Percentiles rank a stretch among this genome's conserved stretches.
Evolutionary conservation across 176 grass and related monocot species (phyloP).

Genomic region (Oryza officinalis): DNA sequence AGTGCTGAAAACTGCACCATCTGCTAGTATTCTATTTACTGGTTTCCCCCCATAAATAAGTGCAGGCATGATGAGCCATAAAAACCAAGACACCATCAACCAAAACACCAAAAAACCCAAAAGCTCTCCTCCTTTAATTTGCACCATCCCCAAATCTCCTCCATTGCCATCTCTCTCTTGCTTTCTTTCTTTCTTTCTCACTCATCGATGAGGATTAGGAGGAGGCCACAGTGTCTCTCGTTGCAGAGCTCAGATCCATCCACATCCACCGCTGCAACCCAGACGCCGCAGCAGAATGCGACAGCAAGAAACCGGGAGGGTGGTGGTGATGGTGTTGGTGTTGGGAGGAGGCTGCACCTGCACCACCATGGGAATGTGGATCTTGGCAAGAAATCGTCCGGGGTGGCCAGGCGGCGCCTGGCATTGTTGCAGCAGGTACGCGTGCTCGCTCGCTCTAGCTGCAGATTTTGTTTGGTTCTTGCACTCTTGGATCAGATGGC

Average conservation of each 20-base stretch:
- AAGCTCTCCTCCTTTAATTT: slow-evolving; percentile 59
- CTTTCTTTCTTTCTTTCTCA: slow-evolving; percentile 23
- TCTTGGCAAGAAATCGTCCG: slow-evolving; percentile 47
- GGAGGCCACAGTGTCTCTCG: slow-evolving; percentile 52
- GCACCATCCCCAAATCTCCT: slow-evolving; percentile 67
- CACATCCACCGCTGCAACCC: slow-evolving; percentile 36
- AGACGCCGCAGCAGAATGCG: slow-evolving; percentile 29
- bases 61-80: slow-evolving; percentile 42
- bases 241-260: slow-evolving; percentile 57
- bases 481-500: slow-evolving; percentile 9
- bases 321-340: neutral
- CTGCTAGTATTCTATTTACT: slow-evolving; percentile 48
- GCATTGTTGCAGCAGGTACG: slow-evolving; percentile 53
- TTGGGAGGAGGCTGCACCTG: neutral
- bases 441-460: neutral
- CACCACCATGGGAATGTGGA: slow-evolving; percentile 49
- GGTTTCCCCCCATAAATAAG: slow-evolving; percentile 30
- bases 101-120: slow-evolving; percentile 23
- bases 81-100: slow-evolving; percentile 1
- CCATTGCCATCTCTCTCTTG: neutral
- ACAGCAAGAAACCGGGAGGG: slow-evolving; percentile 18
- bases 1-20: slow-evolving; percentile 62
- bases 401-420: slow-evolving; percentile 36
- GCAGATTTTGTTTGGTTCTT: neutral
- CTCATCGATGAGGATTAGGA: slow-evolving; percentile 85